These are phyloP conservation scores for Candida peoriensis DNA, from an alignment of 805 yeast genomes.

Conservation along the genomic window DNA sequence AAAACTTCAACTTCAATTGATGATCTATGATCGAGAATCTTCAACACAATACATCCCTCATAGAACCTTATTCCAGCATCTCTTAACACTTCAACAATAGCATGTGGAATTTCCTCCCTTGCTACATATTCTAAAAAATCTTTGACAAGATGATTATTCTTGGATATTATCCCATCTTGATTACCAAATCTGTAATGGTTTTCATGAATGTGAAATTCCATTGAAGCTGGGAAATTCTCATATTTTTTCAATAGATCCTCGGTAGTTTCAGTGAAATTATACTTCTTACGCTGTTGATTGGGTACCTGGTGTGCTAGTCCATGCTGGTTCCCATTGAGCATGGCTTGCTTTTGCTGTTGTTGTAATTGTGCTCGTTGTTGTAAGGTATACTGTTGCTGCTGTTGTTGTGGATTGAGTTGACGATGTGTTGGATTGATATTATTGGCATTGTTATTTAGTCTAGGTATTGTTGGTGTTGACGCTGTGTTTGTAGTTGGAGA, in stretches of 20 bases:
- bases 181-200: slow-evolving; percentile 89
- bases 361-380: slow-evolving; percentile 21
- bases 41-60: slow-evolving; percentile 85
- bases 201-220: slow-evolving; percentile 87
- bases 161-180: slow-evolving; percentile 83
- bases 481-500: slow-evolving; percentile 21
- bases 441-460: no score
- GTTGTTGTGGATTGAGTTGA: slow-evolving; percentile 9
- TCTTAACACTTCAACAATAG: slow-evolving; percentile 81
- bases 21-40: slow-evolving; percentile 81
- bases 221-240: slow-evolving; percentile 69
- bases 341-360: slow-evolving; percentile 24
- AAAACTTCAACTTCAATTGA: slow-evolving; percentile 11
- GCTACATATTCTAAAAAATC: slow-evolving; percentile 78
- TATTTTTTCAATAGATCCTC: slow-evolving; percentile 73
- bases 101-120: slow-evolving; percentile 79
- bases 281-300: slow-evolving; percentile 33
- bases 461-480: neutral
- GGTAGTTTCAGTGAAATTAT: slow-evolving; percentile 64
- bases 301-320: slow-evolving; percentile 11
- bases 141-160: slow-evolving; percentile 68
- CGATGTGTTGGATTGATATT: no score
- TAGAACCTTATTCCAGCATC: slow-evolving; percentile 82
- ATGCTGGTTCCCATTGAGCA: slow-evolving; percentile 28
- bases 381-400: slow-evolving; percentile 19